These are phyloP conservation scores for Dactylorhiza incarnata DNA, from an alignment of 106 monocot species.

Conservation along the genomic window DNA sequence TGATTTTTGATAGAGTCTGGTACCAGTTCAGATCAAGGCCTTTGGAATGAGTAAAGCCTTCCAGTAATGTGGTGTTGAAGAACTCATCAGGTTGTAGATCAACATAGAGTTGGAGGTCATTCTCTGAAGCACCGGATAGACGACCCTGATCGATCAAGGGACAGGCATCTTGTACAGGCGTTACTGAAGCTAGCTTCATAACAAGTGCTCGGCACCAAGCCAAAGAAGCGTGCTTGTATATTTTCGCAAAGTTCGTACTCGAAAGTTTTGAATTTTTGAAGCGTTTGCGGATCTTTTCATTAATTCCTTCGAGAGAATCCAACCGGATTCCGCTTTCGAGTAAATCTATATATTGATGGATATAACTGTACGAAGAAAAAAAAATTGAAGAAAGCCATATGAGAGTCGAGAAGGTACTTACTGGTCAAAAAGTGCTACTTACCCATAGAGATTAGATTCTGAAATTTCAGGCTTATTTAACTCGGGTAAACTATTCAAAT, in stretches of 20 bases:
- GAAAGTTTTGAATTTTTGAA: slow-evolving; percentile 91
- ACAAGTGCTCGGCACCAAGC: slow-evolving; percentile 87
- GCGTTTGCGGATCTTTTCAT: slow-evolving; percentile 91
- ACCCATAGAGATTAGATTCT: slow-evolving; percentile 64
- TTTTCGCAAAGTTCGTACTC: slow-evolving; percentile 41
- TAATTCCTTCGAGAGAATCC: slow-evolving; percentile 73
- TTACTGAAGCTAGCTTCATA: slow-evolving; percentile 65
- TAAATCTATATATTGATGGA: slow-evolving; percentile 74
- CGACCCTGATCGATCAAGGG: slow-evolving; percentile 10
- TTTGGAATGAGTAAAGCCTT: slow-evolving; percentile 46
- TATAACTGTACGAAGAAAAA: slow-evolving; percentile 31
- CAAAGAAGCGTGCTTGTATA: slow-evolving; percentile 84
- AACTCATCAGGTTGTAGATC: slow-evolving; percentile 82
- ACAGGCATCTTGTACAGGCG: slow-evolving; percentile 38
- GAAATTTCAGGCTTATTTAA: slow-evolving; percentile 63
- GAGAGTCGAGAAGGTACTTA: not conserved
- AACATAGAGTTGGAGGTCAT: slow-evolving; percentile 45
- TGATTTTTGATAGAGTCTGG: slow-evolving; percentile 55
- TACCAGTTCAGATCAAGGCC: slow-evolving; percentile 69
- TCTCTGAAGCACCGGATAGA: slow-evolving; percentile 20
- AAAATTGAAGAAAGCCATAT: not conserved
- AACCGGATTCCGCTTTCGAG: slow-evolving; percentile 56
- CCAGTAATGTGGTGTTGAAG: slow-evolving; percentile 37
- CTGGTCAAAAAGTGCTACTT: slow-evolving; percentile 7
- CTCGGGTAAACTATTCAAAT: slow-evolving; percentile 74